Evolutionary conservation across 2,329 filamentous ascomycete genomes (phyloP), one percentile per base, ranked within the genome.

Genomic region (Cladosporium colombiae): DNA sequence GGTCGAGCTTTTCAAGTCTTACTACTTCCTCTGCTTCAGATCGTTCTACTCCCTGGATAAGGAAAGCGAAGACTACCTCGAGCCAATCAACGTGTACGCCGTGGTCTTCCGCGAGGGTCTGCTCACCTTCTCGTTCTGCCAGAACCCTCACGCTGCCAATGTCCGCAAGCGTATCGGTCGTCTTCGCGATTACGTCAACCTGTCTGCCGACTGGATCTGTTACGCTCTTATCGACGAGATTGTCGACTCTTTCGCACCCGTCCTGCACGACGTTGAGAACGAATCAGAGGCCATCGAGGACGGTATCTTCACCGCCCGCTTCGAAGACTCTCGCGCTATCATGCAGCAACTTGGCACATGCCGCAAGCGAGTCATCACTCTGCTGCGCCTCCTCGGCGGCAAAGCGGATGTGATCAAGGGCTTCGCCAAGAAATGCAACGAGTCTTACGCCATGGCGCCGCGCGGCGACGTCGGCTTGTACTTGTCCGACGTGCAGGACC

Each of bases 181-280:
- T 71, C 84, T 99, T 65, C 94, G 96, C 75, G 95, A 99, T 75
- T 98, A 97, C 75, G 91, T 98, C 73, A 89, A 93, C 68, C 85
- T 99, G 46, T 96, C 92, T 76, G 93, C 93, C 71, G 95, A 99
- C 79, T 99, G 96, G 94, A 96, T 98, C 72, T 99, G 95, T 82
- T 99, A 99, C 76, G 95, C 95, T 52, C 85, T 99, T 75, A 98
- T 99, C 76, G 95, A 99, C 78, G 92, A 99, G 76, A 99, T 99
- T 75, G 95, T 98, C 67, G 95, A 99, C 81, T 92, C 88, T 25
- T 99, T 98, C 74, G 93, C 91, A 0, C 94, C 94, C 16, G 89
- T 93, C 33, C 96, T 99, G 69, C 89, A 88, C 65, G 89, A 91
- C 64, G 90, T 97, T 61, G 95, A 99, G 79, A 80, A 88, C 21